These are phyloP conservation scores for Melocanna baccifera DNA, from an alignment of 176 grass and related monocot species.

Conservation along the genomic window DNA sequence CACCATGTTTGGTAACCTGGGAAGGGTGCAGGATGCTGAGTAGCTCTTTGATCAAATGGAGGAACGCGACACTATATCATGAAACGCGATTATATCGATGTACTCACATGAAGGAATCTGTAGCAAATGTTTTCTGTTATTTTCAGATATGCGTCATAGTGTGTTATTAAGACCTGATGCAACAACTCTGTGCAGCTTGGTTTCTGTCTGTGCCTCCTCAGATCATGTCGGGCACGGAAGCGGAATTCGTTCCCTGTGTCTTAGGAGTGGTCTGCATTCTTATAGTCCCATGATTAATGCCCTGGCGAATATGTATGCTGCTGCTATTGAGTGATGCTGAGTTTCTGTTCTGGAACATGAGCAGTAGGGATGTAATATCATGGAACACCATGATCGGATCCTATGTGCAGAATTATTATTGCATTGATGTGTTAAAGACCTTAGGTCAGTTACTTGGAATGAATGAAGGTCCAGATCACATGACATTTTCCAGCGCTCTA, in stretches of 20 bases:
- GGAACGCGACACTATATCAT: conserved; percentile 37
- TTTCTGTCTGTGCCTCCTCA: conserved; percentile 31
- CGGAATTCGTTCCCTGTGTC: conserved; percentile 55
- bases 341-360: too few species aligned
- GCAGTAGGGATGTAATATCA: too few species aligned
- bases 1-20: conserved; percentile 64
- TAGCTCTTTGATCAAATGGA: conserved; percentile 55
- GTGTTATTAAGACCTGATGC: background rate
- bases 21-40: conserved; percentile 44
- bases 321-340: too few species aligned
- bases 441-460: conserved; percentile 40
- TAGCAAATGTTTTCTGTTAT: conserved; percentile 39
- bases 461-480: conserved; percentile 43
- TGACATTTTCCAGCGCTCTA: conserved; percentile 69
- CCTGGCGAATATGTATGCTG: conserved; percentile 41
- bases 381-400: conserved; percentile 43
- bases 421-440: conserved; percentile 40
- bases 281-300: conserved; percentile 15
- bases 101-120: conserved; percentile 47
- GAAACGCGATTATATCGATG: conserved; percentile 51
- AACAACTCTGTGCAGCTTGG: conserved; percentile 33
- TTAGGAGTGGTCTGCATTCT: background rate
- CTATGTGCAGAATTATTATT: conserved; percentile 35
- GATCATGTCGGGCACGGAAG: conserved; percentile 46
- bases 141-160: conserved; percentile 42